These are phyloP conservation scores for Medicago arabica DNA, from an alignment of 306 rosid genomes.

Conservation along the genomic window DNA sequence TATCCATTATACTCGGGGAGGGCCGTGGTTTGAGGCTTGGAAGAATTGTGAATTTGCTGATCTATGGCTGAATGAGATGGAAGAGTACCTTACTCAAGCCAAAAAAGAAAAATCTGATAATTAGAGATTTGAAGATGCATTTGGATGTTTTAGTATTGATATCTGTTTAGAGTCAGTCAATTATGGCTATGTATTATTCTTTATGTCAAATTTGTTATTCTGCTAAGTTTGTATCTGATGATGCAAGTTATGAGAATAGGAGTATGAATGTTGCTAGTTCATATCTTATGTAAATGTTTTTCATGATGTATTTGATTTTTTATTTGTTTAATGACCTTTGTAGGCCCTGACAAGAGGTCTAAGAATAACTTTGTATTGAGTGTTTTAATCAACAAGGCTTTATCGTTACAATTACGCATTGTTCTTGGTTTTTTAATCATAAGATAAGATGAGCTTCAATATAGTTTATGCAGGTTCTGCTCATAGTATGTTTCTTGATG, in stretches of 20 bases:
- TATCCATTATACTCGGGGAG: conserved; percentile 76
- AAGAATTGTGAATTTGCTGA: conserved; percentile 76
- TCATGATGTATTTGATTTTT: conserved; percentile 38
- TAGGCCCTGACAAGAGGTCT: conserved; percentile 26
- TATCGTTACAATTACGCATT: background rate
- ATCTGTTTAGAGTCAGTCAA: conserved; percentile 1
- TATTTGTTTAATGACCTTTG: conserved; percentile 40
- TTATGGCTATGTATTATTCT: conserved; percentile 33
- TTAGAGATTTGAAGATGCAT: conserved; percentile 34
- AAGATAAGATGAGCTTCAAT: conserved; percentile 11
- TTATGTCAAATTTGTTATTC: conserved; percentile 41
- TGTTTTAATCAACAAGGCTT: conserved; percentile 31
- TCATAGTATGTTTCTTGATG: background rate
- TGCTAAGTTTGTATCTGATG: conserved; percentile 28
- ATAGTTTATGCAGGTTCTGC: background rate
- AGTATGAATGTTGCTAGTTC: conserved; percentile 32
- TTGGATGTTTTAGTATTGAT: conserved; percentile 14
- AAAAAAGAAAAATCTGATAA: conserved; percentile 37
- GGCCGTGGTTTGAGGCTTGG: conserved; percentile 86
- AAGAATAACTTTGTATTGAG: conserved; percentile 18
- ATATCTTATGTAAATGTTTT: conserved; percentile 33
- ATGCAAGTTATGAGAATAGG: conserved; percentile 33
- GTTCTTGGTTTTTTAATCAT: conserved; percentile 14
- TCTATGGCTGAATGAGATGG: conserved; percentile 68
- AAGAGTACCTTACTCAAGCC: conserved; percentile 51